Percentiles rank a stretch among this genome's conserved stretches.
Conservation (phyloP, 2,329 filamentous ascomycete genomes). For the Cordyceps farinosa region DNA sequence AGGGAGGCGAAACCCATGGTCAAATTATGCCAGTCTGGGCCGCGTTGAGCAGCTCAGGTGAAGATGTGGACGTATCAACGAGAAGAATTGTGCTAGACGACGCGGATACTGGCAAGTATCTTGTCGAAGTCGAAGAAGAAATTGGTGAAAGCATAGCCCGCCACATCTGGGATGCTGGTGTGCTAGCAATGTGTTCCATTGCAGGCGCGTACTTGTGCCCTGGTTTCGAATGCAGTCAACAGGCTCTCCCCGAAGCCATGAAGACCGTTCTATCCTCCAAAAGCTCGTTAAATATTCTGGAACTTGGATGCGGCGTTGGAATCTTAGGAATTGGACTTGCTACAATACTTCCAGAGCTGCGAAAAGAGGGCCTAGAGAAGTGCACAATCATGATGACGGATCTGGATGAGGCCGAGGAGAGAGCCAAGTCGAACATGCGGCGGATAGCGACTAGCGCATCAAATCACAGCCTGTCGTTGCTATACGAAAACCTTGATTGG, state of each 20-base stretch:
- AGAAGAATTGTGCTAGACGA: constrained; percentile 30
- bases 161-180: constrained; percentile 57
- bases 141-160: constrained; percentile 58
- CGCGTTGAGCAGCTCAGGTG: constrained; percentile 27
- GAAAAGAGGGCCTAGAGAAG: constrained; percentile 19
- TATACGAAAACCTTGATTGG: constrained; percentile 57
- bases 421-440: constrained; percentile 46
- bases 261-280: constrained; percentile 28
- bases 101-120: constrained; percentile 22
- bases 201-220: constrained; percentile 29
- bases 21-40: constrained; percentile 45
- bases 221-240: constrained; percentile 26
- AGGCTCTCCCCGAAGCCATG: constrained; percentile 30
- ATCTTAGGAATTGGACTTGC: constrained; percentile 51
- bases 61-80: constrained; percentile 26
- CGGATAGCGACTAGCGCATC: constrained; percentile 20
- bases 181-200: constrained; percentile 40
- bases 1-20: constrained; percentile 25
- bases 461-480: constrained; percentile 29
- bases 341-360: constrained; percentile 29
- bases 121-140: constrained; percentile 50
- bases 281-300: constrained; percentile 42
- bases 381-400: constrained; percentile 52
- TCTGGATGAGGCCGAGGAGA: constrained; percentile 49
- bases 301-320: constrained; percentile 56